Conservation (phyloP, 2,329 filamentous ascomycete species). For the Albophoma yamanashiensis region DNA sequence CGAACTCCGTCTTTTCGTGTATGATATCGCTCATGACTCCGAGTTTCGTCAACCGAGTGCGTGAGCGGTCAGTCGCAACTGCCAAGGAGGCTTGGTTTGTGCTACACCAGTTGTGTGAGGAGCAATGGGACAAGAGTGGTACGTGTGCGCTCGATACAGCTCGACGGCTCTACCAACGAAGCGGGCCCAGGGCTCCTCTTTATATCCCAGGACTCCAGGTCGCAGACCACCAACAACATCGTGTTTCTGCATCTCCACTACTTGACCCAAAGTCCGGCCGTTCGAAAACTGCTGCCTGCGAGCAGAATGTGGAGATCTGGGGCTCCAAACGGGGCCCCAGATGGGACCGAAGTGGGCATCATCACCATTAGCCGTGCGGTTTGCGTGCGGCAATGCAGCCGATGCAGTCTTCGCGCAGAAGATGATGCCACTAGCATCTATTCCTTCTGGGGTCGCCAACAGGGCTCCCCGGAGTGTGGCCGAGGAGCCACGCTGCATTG, state of each 20-base stretch:
- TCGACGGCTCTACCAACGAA: neutral
- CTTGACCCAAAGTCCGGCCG: neutral
- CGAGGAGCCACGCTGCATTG: neutral
- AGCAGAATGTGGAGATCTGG: constrained; percentile 1
- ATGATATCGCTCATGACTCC: neutral
- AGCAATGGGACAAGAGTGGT: neutral
- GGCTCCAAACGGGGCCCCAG: constrained; percentile 3
- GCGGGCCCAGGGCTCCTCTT: neutral
- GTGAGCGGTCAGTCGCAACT: neutral
- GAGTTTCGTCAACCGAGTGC: neutral
- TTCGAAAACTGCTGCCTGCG: neutral
- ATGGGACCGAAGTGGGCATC: neutral
- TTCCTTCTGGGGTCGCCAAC: neutral
- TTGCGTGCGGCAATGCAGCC: neutral
- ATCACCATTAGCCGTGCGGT: neutral
- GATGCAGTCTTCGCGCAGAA: neutral
- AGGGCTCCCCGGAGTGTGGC: neutral
- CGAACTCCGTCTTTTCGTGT: constrained; percentile 16
- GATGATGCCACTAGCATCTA: neutral
- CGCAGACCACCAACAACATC: neutral
- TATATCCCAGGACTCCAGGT: neutral
- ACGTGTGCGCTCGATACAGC: neutral
- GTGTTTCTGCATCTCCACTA: neutral
- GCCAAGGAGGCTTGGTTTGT: neutral
- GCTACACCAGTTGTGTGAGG: neutral